Base-by-base conservation (phyloP, 208 protist genomes). In the Leptomonas pyrrhocoris region DNA sequence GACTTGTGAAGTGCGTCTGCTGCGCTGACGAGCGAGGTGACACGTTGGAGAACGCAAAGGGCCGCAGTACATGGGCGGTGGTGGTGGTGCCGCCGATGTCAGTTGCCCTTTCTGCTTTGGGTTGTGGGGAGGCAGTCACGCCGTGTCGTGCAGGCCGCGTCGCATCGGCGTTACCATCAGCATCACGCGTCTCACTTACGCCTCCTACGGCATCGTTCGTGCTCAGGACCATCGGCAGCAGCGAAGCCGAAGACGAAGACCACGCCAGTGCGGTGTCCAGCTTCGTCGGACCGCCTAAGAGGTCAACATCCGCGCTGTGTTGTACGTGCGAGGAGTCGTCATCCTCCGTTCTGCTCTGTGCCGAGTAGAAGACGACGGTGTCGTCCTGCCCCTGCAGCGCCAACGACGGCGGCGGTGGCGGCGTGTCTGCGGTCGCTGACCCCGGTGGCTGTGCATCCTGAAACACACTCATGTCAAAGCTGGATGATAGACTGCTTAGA, bases 371-470 rank as follows among this genome's bases (percentile, higher is more conserved):
- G 49, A 23, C 1, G 49, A 54, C 25, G 49, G 15, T 4, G 7
- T 54, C 49, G 34, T 9, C 9, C 34, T 9, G 7, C 34, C 49
- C 15, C 49, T 28, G 51, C 30, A 60, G 36, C 6, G 34, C 30
- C n/a, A 60, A 23, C 4, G 55, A 34, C 36, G 55, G 55, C 2
- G 55, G 55, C 42, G 55, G 55, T 12, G 55, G 55, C 42, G 55
- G 55, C 9, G 36, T 60, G 55, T 60, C 55, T 13, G 55, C 55
- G 19, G 30, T 46, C n/a, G 55, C 13, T 11, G 55, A 45, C 21
- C 13, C 55, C 15, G 55, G 55, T 19, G 4, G 23, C 25, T 7
- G 55, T 28, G 55, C 15, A 12, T 18, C 34, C 31, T 60, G 55
- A 2, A 46, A 13, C 19, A 28, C 34, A 31, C n/a, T 45, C 21